Percentiles rank a stretch among this genome's conserved stretches.
These are phyloP conservation scores for Agrostemma githago DNA, from an alignment of 148 eudicot genomes.

Conservation along the genomic window DNA sequence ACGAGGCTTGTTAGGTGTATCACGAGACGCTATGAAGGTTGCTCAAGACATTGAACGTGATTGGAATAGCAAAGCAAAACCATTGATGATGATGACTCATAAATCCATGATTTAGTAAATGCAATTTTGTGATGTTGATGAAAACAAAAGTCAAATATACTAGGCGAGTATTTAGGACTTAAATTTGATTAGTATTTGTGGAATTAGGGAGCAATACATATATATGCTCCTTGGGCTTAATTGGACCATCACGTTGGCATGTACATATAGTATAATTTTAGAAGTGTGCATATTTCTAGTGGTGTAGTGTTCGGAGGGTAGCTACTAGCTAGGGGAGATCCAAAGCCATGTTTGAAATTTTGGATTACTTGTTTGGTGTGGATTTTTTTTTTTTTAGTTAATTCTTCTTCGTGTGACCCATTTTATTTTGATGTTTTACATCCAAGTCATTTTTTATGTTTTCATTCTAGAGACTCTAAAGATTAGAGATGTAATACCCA, in stretches of 20 bases:
- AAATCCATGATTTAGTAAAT: slow-evolving; percentile 5
- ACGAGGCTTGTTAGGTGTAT: slow-evolving; percentile 60
- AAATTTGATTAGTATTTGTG: neutral
- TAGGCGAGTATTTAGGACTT: neutral
- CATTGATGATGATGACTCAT: slow-evolving; percentile 19
- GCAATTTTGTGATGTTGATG: neutral
- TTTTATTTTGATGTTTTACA: too few relatives aligned
- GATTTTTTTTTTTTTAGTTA: too few relatives aligned
- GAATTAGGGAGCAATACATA: neutral
- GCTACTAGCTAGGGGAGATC: neutral
- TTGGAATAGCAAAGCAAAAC: slow-evolving; percentile 33
- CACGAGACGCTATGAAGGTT: slow-evolving; percentile 53
- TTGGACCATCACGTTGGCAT: too few relatives aligned
- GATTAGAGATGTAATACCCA: too few relatives aligned
- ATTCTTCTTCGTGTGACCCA: neutral
- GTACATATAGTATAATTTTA: slow-evolving; percentile 4
- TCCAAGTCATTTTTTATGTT: too few relatives aligned
- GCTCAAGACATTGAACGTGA: slow-evolving; percentile 55
- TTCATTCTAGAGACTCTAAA: too few relatives aligned
- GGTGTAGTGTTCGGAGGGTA: neutral
- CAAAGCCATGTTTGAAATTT: neutral
- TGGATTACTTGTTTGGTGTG: neutral
- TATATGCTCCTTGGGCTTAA: neutral
- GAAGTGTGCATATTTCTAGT: neutral
- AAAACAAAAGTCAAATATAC: neutral